phyloP scores from a whole-genome alignment of 139 green algal genomes.

The Protoeuglena noctilucae region DNA sequence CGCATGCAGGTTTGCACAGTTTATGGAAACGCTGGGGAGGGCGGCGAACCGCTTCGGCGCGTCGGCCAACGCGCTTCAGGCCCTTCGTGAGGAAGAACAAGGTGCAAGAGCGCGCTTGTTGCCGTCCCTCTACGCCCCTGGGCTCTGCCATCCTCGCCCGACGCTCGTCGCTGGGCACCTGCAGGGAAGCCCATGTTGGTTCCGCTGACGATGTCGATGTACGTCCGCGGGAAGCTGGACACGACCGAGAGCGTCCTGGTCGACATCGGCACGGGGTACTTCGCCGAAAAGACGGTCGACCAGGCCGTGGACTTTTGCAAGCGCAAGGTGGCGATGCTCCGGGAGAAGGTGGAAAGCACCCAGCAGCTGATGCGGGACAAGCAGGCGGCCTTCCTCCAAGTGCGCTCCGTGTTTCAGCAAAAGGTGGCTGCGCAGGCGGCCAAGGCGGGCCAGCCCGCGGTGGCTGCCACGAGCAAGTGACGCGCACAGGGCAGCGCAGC shows the following conservation, averaged over 20 bases:
- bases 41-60: slow-evolving; percentile 29
- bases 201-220: slow-evolving; percentile 72
- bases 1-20: slow-evolving; percentile 24
- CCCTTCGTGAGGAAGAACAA: slow-evolving; percentile 30
- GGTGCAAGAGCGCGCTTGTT: slow-evolving; percentile 7
- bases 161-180: background rate
- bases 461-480: too few relatives aligned
- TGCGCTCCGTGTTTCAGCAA: too few relatives aligned
- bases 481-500: too few relatives aligned
- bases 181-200: slow-evolving; percentile 67
- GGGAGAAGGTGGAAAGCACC: slow-evolving; percentile 38
- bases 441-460: too few relatives aligned
- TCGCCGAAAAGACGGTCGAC: slow-evolving; percentile 47
- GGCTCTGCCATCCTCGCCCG: background rate
- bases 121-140: background rate
- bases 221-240: slow-evolving; percentile 56
- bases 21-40: slow-evolving; percentile 22
- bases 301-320: slow-evolving; percentile 51
- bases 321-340: slow-evolving; percentile 42
- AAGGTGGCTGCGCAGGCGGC: too few relatives aligned
- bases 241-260: slow-evolving; percentile 60
- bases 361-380: slow-evolving; percentile 13
- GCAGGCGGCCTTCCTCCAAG: too few relatives aligned
- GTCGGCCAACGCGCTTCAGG: slow-evolving; percentile 27
- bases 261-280: slow-evolving; percentile 84